A percentile compares a stretch with the other conserved stretches of the same genome.
Evolutionary conservation across 495 filamentous ascomycete genomes (phyloP).

Genomic region (Hypoxylon trugodes): DNA sequence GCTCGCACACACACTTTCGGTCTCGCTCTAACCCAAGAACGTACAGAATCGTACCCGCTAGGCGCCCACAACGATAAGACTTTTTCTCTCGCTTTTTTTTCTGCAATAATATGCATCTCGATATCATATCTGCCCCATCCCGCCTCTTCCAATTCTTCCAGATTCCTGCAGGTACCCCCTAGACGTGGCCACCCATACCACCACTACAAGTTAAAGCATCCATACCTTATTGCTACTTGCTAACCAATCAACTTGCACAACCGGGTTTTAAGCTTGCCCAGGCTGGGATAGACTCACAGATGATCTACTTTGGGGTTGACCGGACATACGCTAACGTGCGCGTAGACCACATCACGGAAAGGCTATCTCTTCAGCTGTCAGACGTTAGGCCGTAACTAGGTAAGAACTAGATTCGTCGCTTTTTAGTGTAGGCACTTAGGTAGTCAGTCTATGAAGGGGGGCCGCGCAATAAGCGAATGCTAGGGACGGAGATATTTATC

Average conservation of each 20-base stretch:
- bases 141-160: slow-evolving; percentile 27
- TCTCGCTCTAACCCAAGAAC: neutral
- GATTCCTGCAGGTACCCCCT: slow-evolving; percentile 44
- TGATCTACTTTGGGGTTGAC: slow-evolving; percentile 33
- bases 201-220: slow-evolving; percentile 27
- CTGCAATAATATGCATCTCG: slow-evolving; percentile 36
- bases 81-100: too few species aligned
- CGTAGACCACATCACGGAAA: too few species aligned
- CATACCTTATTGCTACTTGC: slow-evolving; percentile 30
- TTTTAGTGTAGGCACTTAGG: neutral
- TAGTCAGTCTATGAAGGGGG: too few species aligned
- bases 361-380: slow-evolving; percentile 34
- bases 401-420: slow-evolving; percentile 17
- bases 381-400: slow-evolving; percentile 32
- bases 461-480: slow-evolving; percentile 16
- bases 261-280: slow-evolving; percentile 30
- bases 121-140: slow-evolving; percentile 30
- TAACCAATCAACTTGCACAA: slow-evolving; percentile 26
- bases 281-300: slow-evolving; percentile 30
- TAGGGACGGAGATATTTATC: slow-evolving; percentile 3
- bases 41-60: slow-evolving; percentile 10
- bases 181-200: slow-evolving; percentile 32
- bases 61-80: slow-evolving; percentile 25
- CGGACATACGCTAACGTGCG: slow-evolving; percentile 29
- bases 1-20: neutral